These are phyloP conservation scores for Talaromyces borbonicus DNA, from an alignment of 495 filamentous ascomycete species.

Conservation along the genomic window DNA sequence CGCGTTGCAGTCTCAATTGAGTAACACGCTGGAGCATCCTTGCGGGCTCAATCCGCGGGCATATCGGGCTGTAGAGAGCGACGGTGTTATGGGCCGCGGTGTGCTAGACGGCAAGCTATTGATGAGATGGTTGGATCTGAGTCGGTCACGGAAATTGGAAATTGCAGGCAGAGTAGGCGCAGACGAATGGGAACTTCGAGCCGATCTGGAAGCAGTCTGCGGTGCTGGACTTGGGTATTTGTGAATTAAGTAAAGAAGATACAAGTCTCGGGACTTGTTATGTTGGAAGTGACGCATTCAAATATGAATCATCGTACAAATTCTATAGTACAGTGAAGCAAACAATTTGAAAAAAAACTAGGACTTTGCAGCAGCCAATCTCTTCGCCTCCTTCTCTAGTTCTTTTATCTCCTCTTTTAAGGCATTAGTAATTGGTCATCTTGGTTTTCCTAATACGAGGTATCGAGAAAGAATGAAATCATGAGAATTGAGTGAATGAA, in stretches of 20 bases:
- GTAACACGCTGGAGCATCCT: conserved; percentile 61
- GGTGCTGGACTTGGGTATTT: conserved; percentile 49
- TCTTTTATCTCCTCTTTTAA: conserved; percentile 28
- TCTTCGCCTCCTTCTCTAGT: conserved; percentile 34
- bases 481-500: not conserved
- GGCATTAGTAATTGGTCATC: not conserved
- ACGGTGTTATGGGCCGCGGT: conserved; percentile 41
- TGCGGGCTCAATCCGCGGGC: conserved; percentile 75
- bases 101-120: conserved; percentile 54
- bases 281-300: not conserved
- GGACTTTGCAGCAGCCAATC: conserved; percentile 19
- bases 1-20: conserved; percentile 71
- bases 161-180: conserved; percentile 55
- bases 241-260: conserved; percentile 10
- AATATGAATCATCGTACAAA: not conserved
- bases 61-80: conserved; percentile 50
- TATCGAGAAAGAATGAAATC: too few species aligned
- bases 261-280: not conserved
- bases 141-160: conserved; percentile 56
- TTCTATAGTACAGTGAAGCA: not conserved
- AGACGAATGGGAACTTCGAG: conserved; percentile 46
- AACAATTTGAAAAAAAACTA: not conserved
- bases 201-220: conserved; percentile 50
- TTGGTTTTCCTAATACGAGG: too few species aligned
- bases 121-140: conserved; percentile 59